phyloP scores from a whole-genome alignment of 2,329 filamentous ascomycete species.

The Trichoderma arundinaceum region DNA sequence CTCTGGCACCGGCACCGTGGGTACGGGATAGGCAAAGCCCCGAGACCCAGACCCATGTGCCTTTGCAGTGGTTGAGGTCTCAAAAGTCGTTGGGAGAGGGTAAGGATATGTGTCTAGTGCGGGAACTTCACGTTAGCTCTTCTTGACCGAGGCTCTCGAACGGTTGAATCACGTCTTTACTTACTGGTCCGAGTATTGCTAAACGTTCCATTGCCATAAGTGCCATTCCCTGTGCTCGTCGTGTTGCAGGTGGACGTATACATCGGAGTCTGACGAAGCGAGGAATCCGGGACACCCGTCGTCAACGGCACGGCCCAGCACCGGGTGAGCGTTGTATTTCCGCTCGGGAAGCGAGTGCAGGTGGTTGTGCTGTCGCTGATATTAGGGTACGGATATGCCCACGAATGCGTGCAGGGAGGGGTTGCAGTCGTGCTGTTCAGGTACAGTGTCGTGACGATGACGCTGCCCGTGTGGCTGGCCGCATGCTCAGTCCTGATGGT shows the following conservation, averaged over 20 bases:
- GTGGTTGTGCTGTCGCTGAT: constrained; percentile 22
- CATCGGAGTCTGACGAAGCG: constrained; percentile 7
- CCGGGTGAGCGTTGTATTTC: constrained; percentile 18
- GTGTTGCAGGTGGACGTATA: constrained; percentile 36
- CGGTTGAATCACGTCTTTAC: neutral
- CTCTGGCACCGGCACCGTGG: constrained; percentile 33
- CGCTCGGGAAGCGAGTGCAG: constrained; percentile 18
- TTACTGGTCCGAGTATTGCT: constrained; percentile 23
- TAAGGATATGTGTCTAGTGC: constrained; percentile 17
- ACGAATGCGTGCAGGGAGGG: constrained; percentile 31
- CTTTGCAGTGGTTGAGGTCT: constrained; percentile 34
- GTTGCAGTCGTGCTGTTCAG: constrained; percentile 27
- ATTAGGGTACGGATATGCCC: constrained; percentile 29
- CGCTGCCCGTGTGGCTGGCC: neutral
- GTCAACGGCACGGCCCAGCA: constrained; percentile 27
- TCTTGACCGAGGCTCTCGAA: neutral
- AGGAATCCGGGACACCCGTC: constrained; percentile 15
- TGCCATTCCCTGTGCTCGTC: constrained; percentile 34
- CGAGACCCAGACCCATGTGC: constrained; percentile 19
- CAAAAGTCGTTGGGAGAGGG: constrained; percentile 33
- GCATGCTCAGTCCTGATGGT: constrained; percentile 1
- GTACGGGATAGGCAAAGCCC: constrained; percentile 32
- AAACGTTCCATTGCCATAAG: constrained; percentile 1
- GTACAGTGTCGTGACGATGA: constrained; percentile 20
- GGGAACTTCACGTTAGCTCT: constrained; percentile 8